Evolutionary conservation across 805 yeast species (phyloP).

Genomic region (Metschnikowia dekortorum): DNA sequence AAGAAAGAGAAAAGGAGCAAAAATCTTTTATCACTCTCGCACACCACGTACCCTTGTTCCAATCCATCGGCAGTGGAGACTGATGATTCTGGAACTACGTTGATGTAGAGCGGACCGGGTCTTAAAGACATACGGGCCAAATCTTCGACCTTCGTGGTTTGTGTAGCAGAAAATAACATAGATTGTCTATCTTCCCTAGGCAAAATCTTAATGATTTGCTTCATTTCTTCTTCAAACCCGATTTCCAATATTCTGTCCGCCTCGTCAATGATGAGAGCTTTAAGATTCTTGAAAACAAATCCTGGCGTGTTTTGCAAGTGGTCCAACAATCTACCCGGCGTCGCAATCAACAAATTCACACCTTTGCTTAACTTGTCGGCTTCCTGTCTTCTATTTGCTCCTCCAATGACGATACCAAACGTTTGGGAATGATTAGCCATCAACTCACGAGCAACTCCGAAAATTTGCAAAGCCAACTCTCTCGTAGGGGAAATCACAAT

Average conservation of each 20-base stretch:
- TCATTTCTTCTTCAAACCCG: constrained; percentile 99
- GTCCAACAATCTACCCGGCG: constrained; percentile 96
- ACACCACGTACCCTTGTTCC: constrained; percentile 97
- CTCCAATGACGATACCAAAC: constrained; percentile 95
- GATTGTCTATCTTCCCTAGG: constrained; percentile 93
- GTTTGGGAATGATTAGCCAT: constrained; percentile 91
- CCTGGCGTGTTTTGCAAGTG: constrained; percentile 95
- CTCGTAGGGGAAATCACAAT: constrained; percentile 95
- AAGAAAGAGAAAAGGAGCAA: constrained; percentile 85
- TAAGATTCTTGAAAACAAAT: constrained; percentile 88
- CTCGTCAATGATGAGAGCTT: constrained; percentile 92
- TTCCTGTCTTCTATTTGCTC: constrained; percentile 96
- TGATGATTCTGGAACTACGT: constrained; percentile 80
- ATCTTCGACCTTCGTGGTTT: constrained; percentile 97
- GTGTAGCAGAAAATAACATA: constrained; percentile 98
- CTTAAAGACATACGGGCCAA: constrained; percentile 93
- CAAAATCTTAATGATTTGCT: constrained; percentile 86
- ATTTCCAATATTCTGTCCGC: constrained; percentile 97
- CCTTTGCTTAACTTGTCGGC: constrained; percentile 93
- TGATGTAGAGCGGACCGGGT: constrained; percentile 89
- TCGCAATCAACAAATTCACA: constrained; percentile 89
- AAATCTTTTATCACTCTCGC: constrained; percentile 94
- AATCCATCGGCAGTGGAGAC: constrained; percentile 93
- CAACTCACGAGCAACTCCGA: constrained; percentile 94
- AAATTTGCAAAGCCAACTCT: constrained; percentile 94